These are phyloP conservation scores for Ogataea nakhonphanomensis DNA, from an alignment of 805 yeast genomes.

Conservation along the genomic window DNA sequence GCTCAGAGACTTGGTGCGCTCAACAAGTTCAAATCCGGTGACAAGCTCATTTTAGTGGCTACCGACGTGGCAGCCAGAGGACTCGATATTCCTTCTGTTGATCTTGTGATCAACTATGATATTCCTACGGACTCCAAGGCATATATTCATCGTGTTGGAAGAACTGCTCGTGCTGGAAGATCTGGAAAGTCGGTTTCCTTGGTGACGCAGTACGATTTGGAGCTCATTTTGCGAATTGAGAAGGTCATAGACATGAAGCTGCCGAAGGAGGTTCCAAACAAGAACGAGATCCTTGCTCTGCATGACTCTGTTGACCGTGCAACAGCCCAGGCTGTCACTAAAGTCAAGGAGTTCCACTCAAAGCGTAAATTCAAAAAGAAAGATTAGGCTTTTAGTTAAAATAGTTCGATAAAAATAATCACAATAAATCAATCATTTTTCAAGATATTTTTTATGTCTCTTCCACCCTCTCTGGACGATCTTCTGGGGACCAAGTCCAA, in stretches of 20 bases:
- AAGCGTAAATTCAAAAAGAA: slow-evolving; percentile 20
- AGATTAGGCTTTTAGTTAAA: slow-evolving; percentile 2
- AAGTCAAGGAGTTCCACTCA: slow-evolving; percentile 62
- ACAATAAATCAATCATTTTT: background rate
- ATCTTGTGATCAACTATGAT: slow-evolving; percentile 85
- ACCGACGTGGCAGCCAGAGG: slow-evolving; percentile 97
- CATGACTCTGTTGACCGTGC: slow-evolving; percentile 91
- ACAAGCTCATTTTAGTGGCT: slow-evolving; percentile 66
- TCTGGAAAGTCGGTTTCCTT: slow-evolving; percentile 83
- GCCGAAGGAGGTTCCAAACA: slow-evolving; percentile 78
- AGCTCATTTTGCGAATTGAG: slow-evolving; percentile 83
- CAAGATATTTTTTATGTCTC: slow-evolving; percentile 1
- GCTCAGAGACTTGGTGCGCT: slow-evolving; percentile 80
- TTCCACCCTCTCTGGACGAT: slow-evolving; percentile 14
- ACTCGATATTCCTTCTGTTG: slow-evolving; percentile 91
- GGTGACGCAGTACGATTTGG: slow-evolving; percentile 93
- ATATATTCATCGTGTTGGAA: slow-evolving; percentile 94
- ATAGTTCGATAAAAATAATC: background rate
- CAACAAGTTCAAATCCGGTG: slow-evolving; percentile 74
- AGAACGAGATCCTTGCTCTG: slow-evolving; percentile 69
- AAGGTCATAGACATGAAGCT: slow-evolving; percentile 78
- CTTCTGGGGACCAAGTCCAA: slow-evolving; percentile 27
- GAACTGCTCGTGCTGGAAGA: slow-evolving; percentile 95
- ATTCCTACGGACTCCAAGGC: slow-evolving; percentile 96
- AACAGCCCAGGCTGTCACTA: slow-evolving; percentile 81